Evolutionary conservation across 1,284 basidiomycete species (phyloP), one percentile per base, ranked within the genome.

Genomic region (Ustanciosporium gigantosporum): DNA sequence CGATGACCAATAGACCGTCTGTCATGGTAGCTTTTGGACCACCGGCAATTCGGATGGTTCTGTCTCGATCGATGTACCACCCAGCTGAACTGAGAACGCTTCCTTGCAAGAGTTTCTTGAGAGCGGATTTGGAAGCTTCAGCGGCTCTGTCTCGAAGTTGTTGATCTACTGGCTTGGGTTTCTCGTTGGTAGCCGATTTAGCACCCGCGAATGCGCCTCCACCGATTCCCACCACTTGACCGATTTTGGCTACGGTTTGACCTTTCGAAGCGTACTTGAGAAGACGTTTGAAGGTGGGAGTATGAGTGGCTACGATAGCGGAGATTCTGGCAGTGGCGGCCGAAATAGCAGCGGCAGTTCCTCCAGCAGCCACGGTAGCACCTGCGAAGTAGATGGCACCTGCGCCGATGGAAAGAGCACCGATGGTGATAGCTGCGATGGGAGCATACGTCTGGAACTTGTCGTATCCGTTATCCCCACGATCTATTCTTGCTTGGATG

Each of bases 311-410:
- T 2, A 57, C 65, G 4, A 45, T 41, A 15, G 66, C 57, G 20
- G 53, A 48, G 32, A 70, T 41, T 9, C 62, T 32, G 2, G 70
- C 66, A 2, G 53, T 50, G 0, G 66, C 56, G 15, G 66, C 51
- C 5, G 68, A 56, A 4, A 58, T 39, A 1, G 66, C 68, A 7
- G 68, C 68, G 0, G 48, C 43, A 0, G 59, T 49, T 2, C 61
- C 61, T 2, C 70, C 70, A 5, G 68, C 68, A 4, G 70, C 70
- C 0, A 43, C 59, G 5, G 39, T 37, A 1, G 64, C 67, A 5
- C 62, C 66, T 1, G 56, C 60, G 41, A 73, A 44, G 46, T 70
- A 73, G 37, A 73, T 52, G 8, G 66, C 70, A n/a, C 70, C 70
- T 3, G 58, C 60, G 29, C 68, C 70, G 4, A 73, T 41, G 1